Base-by-base conservation (phyloP, 2,329 filamentous ascomycete genomes). In the Oidium heveae region DNA sequence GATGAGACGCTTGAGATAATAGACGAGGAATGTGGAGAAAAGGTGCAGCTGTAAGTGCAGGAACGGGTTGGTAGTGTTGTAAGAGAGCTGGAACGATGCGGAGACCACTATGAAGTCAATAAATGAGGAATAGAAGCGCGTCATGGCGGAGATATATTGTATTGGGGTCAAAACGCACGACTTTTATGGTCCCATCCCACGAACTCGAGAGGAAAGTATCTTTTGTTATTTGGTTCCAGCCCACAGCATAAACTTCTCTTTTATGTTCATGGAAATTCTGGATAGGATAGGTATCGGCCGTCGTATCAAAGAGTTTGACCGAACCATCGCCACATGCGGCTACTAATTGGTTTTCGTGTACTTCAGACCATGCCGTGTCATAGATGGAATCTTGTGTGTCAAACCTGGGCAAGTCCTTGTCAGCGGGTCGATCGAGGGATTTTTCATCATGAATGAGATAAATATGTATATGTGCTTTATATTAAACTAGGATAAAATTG, bases 371-470 rank as follows among this genome's bases (percentile, higher is more conserved):
- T 28, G 88, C 77, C 54, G 91, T 74, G 69, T 98, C 91, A 68
- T 94, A 98, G 59, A 96, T 82, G 47, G 88, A 85, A 68, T 98
- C 91, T 71, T 96, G 93, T 12, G 91, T 98, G 64, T 95, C 89
- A 70, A 89, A 98, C 65, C 84, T 89, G 28, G 44, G 46, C 18
- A 16, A 22, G 18, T 41, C 33, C 44, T 47, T n/a, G 46, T 33
- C 34, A 47, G 24, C 46, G 20, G 16, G 37, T 15, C 15, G 37
- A 16, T 15, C 37, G 37, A 39, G 28, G 28, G 28, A 52, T 34
- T 52, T 24, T 18, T 36, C 36, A 55, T 37, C 24, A 33, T 18
- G 13, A 34, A 13, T n/a, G 39, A 55, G 34, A 49, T 46, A 24
- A 10, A 20, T 46, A 28, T 43, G 10, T 32, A 32, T 32, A 5